Evolutionary conservation across 352 stramenopile species (phyloP).

Genomic region (Phytophthora kernoviae): DNA sequence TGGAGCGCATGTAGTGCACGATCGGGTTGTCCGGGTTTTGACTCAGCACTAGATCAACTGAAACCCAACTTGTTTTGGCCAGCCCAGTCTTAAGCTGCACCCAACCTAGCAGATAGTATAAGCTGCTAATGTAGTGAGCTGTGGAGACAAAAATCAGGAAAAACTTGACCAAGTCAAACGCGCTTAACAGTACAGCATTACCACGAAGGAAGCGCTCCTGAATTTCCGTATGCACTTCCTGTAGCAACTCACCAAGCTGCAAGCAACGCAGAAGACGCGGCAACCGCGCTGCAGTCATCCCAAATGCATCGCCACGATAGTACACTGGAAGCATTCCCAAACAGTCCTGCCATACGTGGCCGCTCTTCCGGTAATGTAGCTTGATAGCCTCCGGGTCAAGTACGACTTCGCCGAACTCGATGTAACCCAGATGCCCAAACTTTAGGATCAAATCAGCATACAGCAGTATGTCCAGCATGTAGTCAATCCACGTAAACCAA

Average conservation of each 20-base stretch:
- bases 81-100: slow-evolving; percentile 39
- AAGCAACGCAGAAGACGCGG: slow-evolving; percentile 48
- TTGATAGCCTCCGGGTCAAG: slow-evolving; percentile 45
- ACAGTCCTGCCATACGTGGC: slow-evolving; percentile 40
- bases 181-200: slow-evolving; percentile 42
- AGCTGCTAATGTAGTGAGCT: slow-evolving; percentile 53
- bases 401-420: slow-evolving; percentile 46
- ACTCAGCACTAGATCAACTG: slow-evolving; percentile 50
- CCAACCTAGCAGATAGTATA: slow-evolving; percentile 56
- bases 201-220: slow-evolving; percentile 56
- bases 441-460: slow-evolving; percentile 47
- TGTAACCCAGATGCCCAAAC: slow-evolving; percentile 44
- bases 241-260: slow-evolving; percentile 42
- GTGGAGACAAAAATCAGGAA: slow-evolving; percentile 64
- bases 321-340: slow-evolving; percentile 49
- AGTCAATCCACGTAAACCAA: slow-evolving; percentile 45
- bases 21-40: slow-evolving; percentile 54
- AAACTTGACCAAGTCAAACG: slow-evolving; percentile 63
- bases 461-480: slow-evolving; percentile 39
- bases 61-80: slow-evolving; percentile 58
- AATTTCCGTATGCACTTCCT: slow-evolving; percentile 52
- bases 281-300: slow-evolving; percentile 42
- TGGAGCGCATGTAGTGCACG: slow-evolving; percentile 74
- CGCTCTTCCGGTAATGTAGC: slow-evolving; percentile 26
- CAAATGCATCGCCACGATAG: slow-evolving; percentile 38